Base-by-base conservation (phyloP, 1,284 basidiomycete species). In the Trametes polyzona region DNA sequence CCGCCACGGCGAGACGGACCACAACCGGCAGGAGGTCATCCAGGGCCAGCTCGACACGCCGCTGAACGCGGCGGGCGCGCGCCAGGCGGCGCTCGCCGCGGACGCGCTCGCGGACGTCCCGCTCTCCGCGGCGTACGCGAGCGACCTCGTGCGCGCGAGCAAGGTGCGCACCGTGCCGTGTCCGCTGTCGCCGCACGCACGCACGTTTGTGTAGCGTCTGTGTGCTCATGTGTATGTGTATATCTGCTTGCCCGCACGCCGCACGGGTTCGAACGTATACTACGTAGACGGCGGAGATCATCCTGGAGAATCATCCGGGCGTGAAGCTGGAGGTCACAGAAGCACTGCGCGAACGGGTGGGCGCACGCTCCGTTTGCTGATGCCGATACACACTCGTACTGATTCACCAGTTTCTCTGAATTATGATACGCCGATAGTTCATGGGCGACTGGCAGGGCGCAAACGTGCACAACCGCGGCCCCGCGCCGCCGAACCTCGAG, bases 1-100 rank as follows among this genome's bases (percentile, higher is more conserved):
- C 41, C 83, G 89, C 42, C 90, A 92, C 65, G 90, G 88, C 30
- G 88, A 92, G 74, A 92, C 89, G 27, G 78, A 83, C 46, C 83
- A 81, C 67, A 92, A 91, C 69, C 72, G 76, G 51, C 69, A 73
- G 10, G 75, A 76, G 24, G 82, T 88, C 57, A 80, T 90, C 46
- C 89, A 92, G 74, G 89, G 90, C 40, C 89, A 91, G 4, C 65
- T 82, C 56, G 86, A 92, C 71, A 85, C 84, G 12, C 61, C 69
- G 29, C 74, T 92, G 63, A 90, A 92, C 64, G 78, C 75, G 9
- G 71, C 69, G 2, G 89, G 89, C 10, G 54, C 77, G 47, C 70
- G 73, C 52, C 88, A 92, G 69, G 86, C 87, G 14, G 66, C 65
- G 57, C 71, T 78, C 55, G 79, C 83, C 6, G 86, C 79, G 3